phyloP scores from a whole-genome alignment of 2,329 filamentous ascomycete genomes.

The Sarocladium strictum region DNA sequence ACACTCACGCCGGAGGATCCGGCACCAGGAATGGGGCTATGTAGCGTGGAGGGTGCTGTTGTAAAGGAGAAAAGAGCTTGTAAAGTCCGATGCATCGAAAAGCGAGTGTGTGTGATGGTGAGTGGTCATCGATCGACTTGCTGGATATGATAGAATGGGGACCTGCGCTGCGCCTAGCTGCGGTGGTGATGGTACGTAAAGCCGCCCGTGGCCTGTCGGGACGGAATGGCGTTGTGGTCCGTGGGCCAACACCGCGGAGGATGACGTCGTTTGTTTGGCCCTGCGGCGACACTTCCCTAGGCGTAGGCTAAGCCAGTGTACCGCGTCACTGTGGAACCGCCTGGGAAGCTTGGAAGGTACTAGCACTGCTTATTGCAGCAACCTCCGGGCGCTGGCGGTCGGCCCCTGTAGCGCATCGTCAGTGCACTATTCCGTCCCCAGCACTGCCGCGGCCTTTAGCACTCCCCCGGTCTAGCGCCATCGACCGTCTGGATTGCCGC shows the following conservation, averaged over 20 bases:
- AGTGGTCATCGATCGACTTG: neutral
- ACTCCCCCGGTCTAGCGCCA: conserved; percentile 3
- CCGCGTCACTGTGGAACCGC: neutral
- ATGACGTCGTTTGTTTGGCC: conserved; percentile 3
- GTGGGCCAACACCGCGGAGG: neutral
- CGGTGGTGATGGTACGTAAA: neutral
- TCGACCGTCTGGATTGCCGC: neutral
- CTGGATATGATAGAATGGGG: too few relatives aligned
- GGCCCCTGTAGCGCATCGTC: neutral
- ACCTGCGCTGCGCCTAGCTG: too few relatives aligned
- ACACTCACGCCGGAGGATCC: neutral
- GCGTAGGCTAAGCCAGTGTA: neutral
- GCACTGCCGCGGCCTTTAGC: neutral
- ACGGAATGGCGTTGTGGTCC: neutral
- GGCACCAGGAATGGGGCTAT: conserved; percentile 3
- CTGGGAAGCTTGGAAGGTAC: neutral
- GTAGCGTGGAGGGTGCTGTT: too few relatives aligned
- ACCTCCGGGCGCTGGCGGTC: too few relatives aligned
- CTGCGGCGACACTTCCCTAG: neutral
- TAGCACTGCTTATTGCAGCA: neutral
- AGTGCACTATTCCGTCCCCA: neutral
- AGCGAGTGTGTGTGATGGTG: neutral
- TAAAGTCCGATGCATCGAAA: neutral
- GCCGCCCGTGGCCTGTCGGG: neutral
- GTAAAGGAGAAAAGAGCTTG: neutral